Conservation (phyloP, 2,329 filamentous ascomycete genomes). For the Tolypocladium sp. region DNA sequence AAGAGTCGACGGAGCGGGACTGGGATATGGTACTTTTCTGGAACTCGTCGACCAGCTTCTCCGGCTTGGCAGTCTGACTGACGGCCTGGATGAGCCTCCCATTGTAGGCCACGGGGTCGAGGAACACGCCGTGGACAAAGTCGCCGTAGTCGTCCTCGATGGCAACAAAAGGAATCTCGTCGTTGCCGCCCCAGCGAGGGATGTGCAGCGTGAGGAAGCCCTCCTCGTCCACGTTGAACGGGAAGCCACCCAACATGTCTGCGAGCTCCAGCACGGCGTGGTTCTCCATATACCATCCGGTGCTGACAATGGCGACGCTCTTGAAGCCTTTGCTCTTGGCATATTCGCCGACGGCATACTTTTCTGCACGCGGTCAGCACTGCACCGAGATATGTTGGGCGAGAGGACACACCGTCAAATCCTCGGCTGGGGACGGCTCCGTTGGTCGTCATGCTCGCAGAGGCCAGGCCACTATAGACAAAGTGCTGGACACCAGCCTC, state of each 20-base stretch:
- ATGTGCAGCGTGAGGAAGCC: slow-evolving; percentile 23
- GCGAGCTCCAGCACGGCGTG: slow-evolving; percentile 24
- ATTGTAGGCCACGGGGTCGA: slow-evolving; percentile 27
- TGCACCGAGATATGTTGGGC: neutral
- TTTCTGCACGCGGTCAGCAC: slow-evolving; percentile 15
- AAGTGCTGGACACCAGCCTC: slow-evolving; percentile 23
- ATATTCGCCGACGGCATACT: slow-evolving; percentile 27
- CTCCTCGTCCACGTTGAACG: slow-evolving; percentile 22
- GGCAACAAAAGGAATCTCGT: slow-evolving; percentile 26
- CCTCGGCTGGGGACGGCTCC: slow-evolving; percentile 19
- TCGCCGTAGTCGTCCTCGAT: slow-evolving; percentile 34
- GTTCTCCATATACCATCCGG: slow-evolving; percentile 34
- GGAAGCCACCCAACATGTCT: slow-evolving; percentile 30
- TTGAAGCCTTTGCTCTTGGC: slow-evolving; percentile 23
- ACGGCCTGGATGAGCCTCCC: slow-evolving; percentile 25
- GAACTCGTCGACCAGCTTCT: slow-evolving; percentile 20
- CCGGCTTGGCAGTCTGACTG: slow-evolving; percentile 16
- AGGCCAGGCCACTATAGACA: slow-evolving; percentile 25
- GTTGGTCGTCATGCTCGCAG: slow-evolving; percentile 20
- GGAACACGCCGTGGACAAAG: slow-evolving; percentile 33
- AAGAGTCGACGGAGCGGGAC: too few relatives aligned
- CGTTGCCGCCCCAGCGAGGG: slow-evolving; percentile 28
- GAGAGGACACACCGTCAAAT: slow-evolving; percentile 19
- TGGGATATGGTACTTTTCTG: slow-evolving; percentile 9
- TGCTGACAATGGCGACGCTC: slow-evolving; percentile 22